These are phyloP conservation scores for Oryza nivara DNA, from an alignment of 176 grass and related monocot species.

Conservation along the genomic window DNA sequence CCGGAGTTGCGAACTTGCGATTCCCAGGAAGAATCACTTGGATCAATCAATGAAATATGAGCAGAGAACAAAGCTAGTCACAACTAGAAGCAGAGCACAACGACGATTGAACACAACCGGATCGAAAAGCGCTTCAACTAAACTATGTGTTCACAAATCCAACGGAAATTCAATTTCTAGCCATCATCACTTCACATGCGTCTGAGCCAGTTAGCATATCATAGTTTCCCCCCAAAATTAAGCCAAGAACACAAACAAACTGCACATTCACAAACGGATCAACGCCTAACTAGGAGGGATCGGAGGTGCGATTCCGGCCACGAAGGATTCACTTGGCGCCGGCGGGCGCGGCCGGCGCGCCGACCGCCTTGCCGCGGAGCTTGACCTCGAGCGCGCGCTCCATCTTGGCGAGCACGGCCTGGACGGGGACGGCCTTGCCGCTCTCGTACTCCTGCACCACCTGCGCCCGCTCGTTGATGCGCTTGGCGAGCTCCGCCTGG, in stretches of 20 bases:
- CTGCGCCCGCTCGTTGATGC: conserved; percentile 74
- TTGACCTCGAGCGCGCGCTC: conserved; percentile 83
- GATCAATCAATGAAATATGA: not conserved
- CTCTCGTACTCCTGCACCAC: conserved; percentile 94
- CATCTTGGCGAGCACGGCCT: conserved; percentile 88
- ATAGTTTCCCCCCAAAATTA: not conserved
- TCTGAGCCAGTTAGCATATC: not conserved
- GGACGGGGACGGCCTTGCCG: conserved; percentile 70
- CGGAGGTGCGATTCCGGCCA: too few species aligned
- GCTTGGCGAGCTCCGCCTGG: conserved; percentile 88
- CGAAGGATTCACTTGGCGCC: conserved; percentile 32
- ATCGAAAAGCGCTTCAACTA: not conserved
- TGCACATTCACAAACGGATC: not conserved
- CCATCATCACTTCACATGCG: not conserved
- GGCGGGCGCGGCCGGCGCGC: conserved; percentile 18
- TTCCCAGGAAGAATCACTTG: too few species aligned
- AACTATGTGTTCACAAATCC: not conserved
- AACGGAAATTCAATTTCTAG: not conserved
- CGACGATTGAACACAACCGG: too few species aligned
- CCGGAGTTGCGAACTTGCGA: too few species aligned
- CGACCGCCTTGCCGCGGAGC: conserved; percentile 68
- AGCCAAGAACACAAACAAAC: not conserved
- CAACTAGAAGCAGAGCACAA: too few species aligned
- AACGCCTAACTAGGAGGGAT: not conserved
- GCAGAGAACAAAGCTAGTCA: not conserved